These are phyloP conservation scores for Phytopythium aichiense DNA, from an alignment of 352 stramenopile genomes.

Conservation along the genomic window DNA sequence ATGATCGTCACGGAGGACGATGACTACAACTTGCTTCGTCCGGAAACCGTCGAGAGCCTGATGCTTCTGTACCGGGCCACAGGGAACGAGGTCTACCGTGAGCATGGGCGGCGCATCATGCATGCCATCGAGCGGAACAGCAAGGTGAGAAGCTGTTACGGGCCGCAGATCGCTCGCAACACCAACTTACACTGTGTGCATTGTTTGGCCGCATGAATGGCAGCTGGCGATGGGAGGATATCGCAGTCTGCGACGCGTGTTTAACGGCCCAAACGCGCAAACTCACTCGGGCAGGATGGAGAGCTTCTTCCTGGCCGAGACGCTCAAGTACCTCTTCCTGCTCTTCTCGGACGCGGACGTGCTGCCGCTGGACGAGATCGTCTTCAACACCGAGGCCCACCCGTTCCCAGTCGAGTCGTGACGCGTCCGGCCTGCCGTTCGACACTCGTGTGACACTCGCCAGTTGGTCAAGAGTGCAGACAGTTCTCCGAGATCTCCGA, in stretches of 20 bases:
- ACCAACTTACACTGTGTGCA: no score
- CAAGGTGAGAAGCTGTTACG: no score
- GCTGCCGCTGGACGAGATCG: constrained; percentile 62
- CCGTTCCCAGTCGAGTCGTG: constrained; percentile 41
- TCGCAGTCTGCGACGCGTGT: constrained; percentile 55
- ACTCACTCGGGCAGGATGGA: constrained; percentile 58
- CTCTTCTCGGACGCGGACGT: constrained; percentile 77
- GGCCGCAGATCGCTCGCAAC: no score
- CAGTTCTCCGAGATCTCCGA: no score
- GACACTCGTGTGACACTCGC: no score
- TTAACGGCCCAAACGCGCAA: constrained; percentile 12
- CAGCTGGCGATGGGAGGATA: constrained; percentile 60
- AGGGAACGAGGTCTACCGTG: constrained; percentile 68
- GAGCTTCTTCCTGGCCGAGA: constrained; percentile 91
- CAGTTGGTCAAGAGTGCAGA: no score
- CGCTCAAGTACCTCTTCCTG: constrained; percentile 91
- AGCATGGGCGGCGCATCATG: constrained; percentile 79
- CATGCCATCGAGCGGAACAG: neutral
- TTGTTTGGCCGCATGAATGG: neutral
- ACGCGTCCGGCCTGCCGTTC: neutral
- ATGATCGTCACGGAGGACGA: constrained; percentile 18
- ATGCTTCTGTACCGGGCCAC: constrained; percentile 89
- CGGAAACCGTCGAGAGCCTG: constrained; percentile 88
- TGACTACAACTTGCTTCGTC: constrained; percentile 72
- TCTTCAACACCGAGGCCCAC: constrained; percentile 88